A percentile compares a stretch with the other conserved stretches of the same genome.
These are phyloP conservation scores for Verbascum thapsus DNA, from an alignment of 257 asterid genomes.

Conservation along the genomic window DNA sequence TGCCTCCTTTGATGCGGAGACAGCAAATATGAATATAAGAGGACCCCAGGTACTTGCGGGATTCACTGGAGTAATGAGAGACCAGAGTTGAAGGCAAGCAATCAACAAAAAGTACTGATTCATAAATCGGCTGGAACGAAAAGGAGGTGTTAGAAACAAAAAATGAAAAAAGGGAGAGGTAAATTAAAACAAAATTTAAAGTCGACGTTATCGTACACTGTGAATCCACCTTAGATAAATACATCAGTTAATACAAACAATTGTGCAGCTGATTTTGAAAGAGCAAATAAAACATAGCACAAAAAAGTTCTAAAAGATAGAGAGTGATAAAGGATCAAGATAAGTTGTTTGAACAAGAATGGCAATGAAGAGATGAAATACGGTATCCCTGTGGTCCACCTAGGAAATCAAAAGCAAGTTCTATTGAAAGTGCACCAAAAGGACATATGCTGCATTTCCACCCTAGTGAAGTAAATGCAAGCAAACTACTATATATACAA, in stretches of 20 bases:
- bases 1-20: constrained; percentile 97
- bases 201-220: neutral
- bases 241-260: neutral
- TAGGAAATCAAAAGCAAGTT: constrained; percentile 4
- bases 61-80: constrained; percentile 98
- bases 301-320: neutral
- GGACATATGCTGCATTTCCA: constrained; percentile 16
- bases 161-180: constrained; percentile 17
- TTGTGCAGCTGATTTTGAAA: neutral
- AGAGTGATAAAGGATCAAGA: constrained; percentile 3
- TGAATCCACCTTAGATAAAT: neutral
- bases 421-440: constrained; percentile 16
- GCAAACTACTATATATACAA: constrained; percentile 21
- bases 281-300: constrained; percentile 15
- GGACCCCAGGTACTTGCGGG: constrained; percentile 99
- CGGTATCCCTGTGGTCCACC: constrained; percentile 17
- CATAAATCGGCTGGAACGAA: constrained; percentile 91
- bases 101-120: constrained; percentile 98
- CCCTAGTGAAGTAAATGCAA: constrained; percentile 18
- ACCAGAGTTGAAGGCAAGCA: constrained; percentile 99
- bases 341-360: neutral
- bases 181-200: neutral
- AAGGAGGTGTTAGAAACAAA: constrained; percentile 34
- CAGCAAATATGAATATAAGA: constrained; percentile 94
- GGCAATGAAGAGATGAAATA: constrained; percentile 18